These are phyloP conservation scores for Fusarium fracticaudum DNA, from an alignment of 2,329 filamentous ascomycete genomes.

Conservation along the genomic window DNA sequence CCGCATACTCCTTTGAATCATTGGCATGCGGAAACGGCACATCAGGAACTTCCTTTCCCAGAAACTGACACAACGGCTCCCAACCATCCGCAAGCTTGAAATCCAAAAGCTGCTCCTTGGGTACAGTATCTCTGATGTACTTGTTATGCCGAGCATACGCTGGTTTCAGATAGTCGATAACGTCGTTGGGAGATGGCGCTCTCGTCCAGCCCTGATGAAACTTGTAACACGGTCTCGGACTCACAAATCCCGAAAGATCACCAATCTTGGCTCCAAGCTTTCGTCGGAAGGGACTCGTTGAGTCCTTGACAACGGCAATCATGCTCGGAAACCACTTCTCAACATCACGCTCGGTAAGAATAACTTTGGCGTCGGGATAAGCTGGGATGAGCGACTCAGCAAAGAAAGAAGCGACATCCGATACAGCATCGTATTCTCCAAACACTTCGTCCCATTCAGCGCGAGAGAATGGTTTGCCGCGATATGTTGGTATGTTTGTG, in stretches of 20 bases:
- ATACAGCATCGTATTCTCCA: constrained; percentile 38
- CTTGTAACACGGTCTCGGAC: constrained; percentile 1
- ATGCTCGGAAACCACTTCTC: constrained; percentile 44
- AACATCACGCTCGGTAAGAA: constrained; percentile 43
- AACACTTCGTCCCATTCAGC: constrained; percentile 41
- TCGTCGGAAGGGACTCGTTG: neutral
- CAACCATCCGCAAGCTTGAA: constrained; percentile 45
- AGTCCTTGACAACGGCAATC: neutral
- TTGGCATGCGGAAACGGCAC: constrained; percentile 45
- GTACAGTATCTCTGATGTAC: constrained; percentile 36
- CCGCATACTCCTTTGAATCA: constrained; percentile 21
- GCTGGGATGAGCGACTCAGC: constrained; percentile 40
- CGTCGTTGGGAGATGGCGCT: neutral
- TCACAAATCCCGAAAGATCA: neutral
- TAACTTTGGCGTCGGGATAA: constrained; percentile 45
- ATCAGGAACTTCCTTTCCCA: constrained; percentile 45
- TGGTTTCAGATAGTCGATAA: constrained; percentile 8
- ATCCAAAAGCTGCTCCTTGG: constrained; percentile 42
- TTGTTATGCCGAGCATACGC: constrained; percentile 44
- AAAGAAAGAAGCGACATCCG: constrained; percentile 40
- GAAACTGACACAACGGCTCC: constrained; percentile 47
- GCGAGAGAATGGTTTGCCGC: constrained; percentile 25
- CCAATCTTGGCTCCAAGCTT: neutral
- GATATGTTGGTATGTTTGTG: constrained; percentile 27
- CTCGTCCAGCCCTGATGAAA: constrained; percentile 24